phyloP scores from a whole-genome alignment of 495 filamentous ascomycete species.

The Immersiella caudata region DNA sequence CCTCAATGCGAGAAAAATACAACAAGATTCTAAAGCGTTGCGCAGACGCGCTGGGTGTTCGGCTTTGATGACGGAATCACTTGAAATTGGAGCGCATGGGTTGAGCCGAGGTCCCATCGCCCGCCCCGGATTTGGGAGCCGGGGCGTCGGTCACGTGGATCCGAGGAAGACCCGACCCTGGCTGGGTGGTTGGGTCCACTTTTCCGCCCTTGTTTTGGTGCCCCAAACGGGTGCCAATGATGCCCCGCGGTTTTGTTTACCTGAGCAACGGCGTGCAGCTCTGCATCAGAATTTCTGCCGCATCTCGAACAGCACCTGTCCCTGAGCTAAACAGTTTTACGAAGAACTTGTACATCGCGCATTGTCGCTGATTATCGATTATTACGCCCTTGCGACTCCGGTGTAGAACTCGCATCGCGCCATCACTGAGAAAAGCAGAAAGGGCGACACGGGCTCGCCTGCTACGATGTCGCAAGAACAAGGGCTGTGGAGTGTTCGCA shows the following conservation, averaged over 20 bases:
- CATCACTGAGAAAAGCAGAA: background rate
- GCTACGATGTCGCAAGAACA: conserved; percentile 74
- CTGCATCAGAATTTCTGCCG: background rate
- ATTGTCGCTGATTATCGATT: background rate
- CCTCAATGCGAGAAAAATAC: background rate
- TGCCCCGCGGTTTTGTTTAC: conserved; percentile 37
- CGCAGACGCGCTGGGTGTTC: conserved; percentile 7
- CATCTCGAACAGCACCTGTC: background rate
- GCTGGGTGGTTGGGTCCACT: conserved; percentile 12
- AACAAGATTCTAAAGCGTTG: background rate
- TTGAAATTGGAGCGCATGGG: conserved; percentile 24
- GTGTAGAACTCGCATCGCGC: background rate
- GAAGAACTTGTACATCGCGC: background rate
- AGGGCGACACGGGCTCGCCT: background rate
- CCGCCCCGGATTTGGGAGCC: conserved; percentile 19
- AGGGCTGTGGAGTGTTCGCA: conserved; percentile 71
- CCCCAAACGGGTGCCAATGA: conserved; percentile 16
- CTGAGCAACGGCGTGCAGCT: conserved; percentile 24
- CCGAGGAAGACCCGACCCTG: background rate
- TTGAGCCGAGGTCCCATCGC: conserved; percentile 30
- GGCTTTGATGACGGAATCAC: conserved; percentile 18
- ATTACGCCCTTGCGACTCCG: background rate
- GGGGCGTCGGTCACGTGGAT: conserved; percentile 16
- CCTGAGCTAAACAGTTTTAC: background rate
- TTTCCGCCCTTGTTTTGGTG: conserved; percentile 13